A percentile compares a stretch with the other conserved stretches of the same genome.
Conservation (phyloP, 208 protist genomes). For the Leishmania tropica region DNA sequence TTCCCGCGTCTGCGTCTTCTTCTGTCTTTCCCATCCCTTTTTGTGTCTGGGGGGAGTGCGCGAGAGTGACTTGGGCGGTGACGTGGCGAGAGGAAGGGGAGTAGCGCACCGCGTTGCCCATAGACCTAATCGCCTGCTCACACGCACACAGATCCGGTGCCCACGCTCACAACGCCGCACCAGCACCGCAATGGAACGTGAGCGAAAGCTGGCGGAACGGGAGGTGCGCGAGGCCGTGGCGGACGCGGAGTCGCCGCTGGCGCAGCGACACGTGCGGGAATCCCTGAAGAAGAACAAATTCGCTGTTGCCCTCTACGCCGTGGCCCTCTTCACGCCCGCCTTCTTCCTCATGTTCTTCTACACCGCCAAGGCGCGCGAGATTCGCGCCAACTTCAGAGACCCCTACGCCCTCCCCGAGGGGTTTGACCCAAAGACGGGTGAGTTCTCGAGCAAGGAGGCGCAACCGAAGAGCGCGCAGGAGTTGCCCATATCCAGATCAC, state of each 20-base stretch:
- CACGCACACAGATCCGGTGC: not conserved
- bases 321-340: constrained; percentile 50
- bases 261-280: constrained; percentile 69
- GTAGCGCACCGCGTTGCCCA: not conserved
- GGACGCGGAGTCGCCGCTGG: constrained; percentile 61
- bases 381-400: constrained; percentile 66
- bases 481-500: constrained; percentile 28
- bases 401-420: constrained; percentile 75
- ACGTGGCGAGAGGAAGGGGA: not conserved
- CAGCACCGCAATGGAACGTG: constrained; percentile 38
- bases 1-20: not conserved
- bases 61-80: not conserved
- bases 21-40: not conserved
- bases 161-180: not conserved
- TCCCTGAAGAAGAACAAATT: constrained; percentile 76
- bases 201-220: constrained; percentile 54
- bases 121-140: not conserved
- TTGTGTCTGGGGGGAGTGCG: not conserved
- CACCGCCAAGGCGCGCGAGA: constrained; percentile 56
- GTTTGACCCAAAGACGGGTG: constrained; percentile 67
- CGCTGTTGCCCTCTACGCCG: constrained; percentile 45
- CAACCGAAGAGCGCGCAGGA: constrained; percentile 16
- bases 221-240: constrained; percentile 63
- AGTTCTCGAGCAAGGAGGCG: constrained; percentile 23
- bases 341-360: constrained; percentile 72